Evolutionary conservation across 306 rosid species (phyloP), one percentile per base, ranked within the genome.

Genomic region (Begonia loranthoides): DNA sequence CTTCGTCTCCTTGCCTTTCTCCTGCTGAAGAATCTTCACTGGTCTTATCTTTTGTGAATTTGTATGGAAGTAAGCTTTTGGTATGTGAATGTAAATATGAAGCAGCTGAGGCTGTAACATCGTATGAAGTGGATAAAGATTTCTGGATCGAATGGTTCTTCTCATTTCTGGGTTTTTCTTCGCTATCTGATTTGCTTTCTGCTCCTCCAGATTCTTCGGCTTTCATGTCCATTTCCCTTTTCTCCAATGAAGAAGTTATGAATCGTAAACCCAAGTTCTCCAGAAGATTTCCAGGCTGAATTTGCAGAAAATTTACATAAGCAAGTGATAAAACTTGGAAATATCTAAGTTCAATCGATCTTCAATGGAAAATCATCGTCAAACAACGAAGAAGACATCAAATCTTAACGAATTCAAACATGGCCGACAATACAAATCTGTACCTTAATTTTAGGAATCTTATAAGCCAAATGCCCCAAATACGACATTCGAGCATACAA

Each of bases 61-160:
- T 74, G 76, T 82, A 86, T 38, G 99, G 94, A 70, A 86, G 80
- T 46, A 85, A 66, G 66, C 73, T 80, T 66, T 49, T 76, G 2
- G 99, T 80, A 45, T 67, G 94, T 47, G 80, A 60, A 69, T 80
- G 87, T 62, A 90, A 76, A 69, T 80, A 86, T 17, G 95, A 76
- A 45, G 99, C 99, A 48, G 99, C 95, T 56, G 94, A 82, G 17
- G 99, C 95, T 39, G 93, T 87, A 69, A 90, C 76, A 11, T 74
- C 76, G 43, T 73, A 90, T 55, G 92, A 92, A 58, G 72, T 65
- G 17, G 75, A 28, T 15, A 92, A 78, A 75, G 82, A 72, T 55
- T 82, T 76, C 58, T 38, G 52, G 28, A 74, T 81, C 47, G 53
- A 46, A 13, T 63, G 64, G 46, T 66, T 66, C 60, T 64, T 55